phyloP scores from a whole-genome alignment of 1,284 basidiomycete genomes.

The Gymnopus androsaceus region DNA sequence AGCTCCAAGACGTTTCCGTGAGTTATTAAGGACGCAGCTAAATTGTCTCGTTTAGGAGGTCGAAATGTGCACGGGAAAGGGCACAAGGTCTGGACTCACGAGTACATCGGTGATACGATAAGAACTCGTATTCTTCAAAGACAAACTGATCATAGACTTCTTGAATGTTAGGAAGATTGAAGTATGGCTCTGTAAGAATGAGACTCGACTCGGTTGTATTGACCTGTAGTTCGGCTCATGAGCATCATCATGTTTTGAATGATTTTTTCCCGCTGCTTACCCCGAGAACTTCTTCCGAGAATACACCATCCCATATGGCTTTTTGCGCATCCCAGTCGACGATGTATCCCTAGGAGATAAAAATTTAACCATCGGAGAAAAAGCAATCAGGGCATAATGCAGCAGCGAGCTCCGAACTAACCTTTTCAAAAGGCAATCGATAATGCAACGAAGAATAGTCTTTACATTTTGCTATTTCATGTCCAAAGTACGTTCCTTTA shows the following conservation, averaged over 20 bases:
- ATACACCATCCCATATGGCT: constrained; percentile 85
- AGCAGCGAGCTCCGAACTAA: constrained; percentile 30
- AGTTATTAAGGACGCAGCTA: constrained; percentile 81
- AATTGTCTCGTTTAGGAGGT: too few relatives aligned
- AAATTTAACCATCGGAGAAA: constrained; percentile 10
- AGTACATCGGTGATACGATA: constrained; percentile 77
- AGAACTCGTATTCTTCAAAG: constrained; percentile 95
- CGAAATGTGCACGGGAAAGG: constrained; percentile 21
- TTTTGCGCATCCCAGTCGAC: constrained; percentile 94
- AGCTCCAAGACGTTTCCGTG: constrained; percentile 65
- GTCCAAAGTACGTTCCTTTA: constrained; percentile 77
- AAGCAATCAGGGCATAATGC: too few relatives aligned
- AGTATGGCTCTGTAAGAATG: constrained; percentile 90
- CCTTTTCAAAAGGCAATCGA: constrained; percentile 85
- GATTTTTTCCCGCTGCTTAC: too few relatives aligned
- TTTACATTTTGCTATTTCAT: constrained; percentile 74
- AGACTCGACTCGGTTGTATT: constrained; percentile 73
- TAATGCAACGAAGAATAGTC: constrained; percentile 82
- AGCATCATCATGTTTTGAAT: neutral
- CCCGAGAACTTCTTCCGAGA: constrained; percentile 69
- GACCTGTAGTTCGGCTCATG: constrained; percentile 45
- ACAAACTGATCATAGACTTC: constrained; percentile 92
- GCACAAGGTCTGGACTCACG: constrained; percentile 51
- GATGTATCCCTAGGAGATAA: constrained; percentile 70
- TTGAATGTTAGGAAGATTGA: constrained; percentile 89